Conservation (phyloP, 768 basidiomycete species). For the Lanmaoa rubissima region DNA sequence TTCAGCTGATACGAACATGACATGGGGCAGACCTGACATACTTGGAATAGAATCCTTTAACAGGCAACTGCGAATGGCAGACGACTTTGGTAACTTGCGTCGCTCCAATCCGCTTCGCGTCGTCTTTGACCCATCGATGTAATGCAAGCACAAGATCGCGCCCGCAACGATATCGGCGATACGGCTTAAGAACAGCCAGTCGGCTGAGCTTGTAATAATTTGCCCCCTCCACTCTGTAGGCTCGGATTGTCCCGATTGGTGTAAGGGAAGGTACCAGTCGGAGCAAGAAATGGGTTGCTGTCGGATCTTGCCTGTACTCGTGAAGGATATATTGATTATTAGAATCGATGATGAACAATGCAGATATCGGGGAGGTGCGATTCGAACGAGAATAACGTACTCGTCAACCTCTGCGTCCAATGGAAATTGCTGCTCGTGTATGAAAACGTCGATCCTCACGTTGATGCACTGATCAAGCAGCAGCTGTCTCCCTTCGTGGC, state of each 20-base stretch:
- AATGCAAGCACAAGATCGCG: slow-evolving; percentile 60
- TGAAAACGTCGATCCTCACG: slow-evolving; percentile 50
- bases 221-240: slow-evolving; percentile 34
- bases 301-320: slow-evolving; percentile 53
- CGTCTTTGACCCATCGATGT: slow-evolving; percentile 55
- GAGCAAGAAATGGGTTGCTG: slow-evolving; percentile 69
- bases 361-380: slow-evolving; percentile 6
- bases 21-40: slow-evolving; percentile 32
- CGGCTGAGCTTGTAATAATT: slow-evolving; percentile 71
- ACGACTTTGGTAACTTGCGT: slow-evolving; percentile 44
- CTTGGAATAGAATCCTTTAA: slow-evolving; percentile 75
- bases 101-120: slow-evolving; percentile 29
- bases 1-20: slow-evolving; percentile 13
- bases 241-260: slow-evolving; percentile 73
- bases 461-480: slow-evolving; percentile 67
- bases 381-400: slow-evolving; percentile 39
- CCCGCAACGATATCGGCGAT: slow-evolving; percentile 64
- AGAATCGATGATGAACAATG: slow-evolving; percentile 9
- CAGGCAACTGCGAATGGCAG: slow-evolving; percentile 67
- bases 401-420: slow-evolving; percentile 74
- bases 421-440: slow-evolving; percentile 59
- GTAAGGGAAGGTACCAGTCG: slow-evolving; percentile 57
- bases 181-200: slow-evolving; percentile 64
- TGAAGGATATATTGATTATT: slow-evolving; percentile 2
- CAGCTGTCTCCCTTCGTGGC: slow-evolving; percentile 36